Base-by-base conservation (phyloP, 768 basidiomycete species). In the Nevesoporus exiguus region DNA sequence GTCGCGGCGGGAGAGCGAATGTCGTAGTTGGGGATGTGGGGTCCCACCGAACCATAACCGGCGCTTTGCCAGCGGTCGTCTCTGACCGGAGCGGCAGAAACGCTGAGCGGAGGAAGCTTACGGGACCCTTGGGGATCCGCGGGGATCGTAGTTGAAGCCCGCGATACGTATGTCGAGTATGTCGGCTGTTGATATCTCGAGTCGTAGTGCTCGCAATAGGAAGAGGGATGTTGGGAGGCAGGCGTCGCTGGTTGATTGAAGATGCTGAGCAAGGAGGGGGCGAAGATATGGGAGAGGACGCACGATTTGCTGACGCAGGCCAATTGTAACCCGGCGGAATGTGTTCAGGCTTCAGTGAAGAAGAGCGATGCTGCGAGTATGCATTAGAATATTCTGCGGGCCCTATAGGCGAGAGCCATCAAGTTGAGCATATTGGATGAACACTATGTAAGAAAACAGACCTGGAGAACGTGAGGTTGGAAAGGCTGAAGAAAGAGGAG, bases 401-500 rank as follows among this genome's bases (percentile, higher is more conserved):
- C 74, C 76, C 85, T 86, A 73, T 74, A 77, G 70, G 74, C 66
- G 71, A 63, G 77, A 79, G 70, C 75, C 73, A 73, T 70, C 71
- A 74, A 73, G 74, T 82, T 84, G 80, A 84, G 81, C 74, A 74
- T 66, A 73, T 76, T 76, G 78, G 67, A 71, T 68, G 67, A 71
- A 79, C 71, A 79, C 74, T 72, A 78, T 67, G 77, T 74, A 78
- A 74, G 73, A 73, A 73, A 79, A 88, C 87, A 81, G 83, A 89
- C 87, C 87, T 89, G 87, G 82, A 86, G 85, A 86, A 83, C 79
- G 86, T 86, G 84, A 88, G 84, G 82, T 84, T 86, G 86, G 86
- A 85, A 87, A 86, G 67, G 82, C 82, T 74, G 84, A 79, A 83
- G 83, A 80, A 81, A 89, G 77, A 83, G 87, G 84, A 85, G 87